Percentiles rank a stretch among this genome's conserved stretches.
Evolutionary conservation across 2,329 filamentous ascomycete genomes (phyloP).

Genomic region (Cercospora beticola): DNA sequence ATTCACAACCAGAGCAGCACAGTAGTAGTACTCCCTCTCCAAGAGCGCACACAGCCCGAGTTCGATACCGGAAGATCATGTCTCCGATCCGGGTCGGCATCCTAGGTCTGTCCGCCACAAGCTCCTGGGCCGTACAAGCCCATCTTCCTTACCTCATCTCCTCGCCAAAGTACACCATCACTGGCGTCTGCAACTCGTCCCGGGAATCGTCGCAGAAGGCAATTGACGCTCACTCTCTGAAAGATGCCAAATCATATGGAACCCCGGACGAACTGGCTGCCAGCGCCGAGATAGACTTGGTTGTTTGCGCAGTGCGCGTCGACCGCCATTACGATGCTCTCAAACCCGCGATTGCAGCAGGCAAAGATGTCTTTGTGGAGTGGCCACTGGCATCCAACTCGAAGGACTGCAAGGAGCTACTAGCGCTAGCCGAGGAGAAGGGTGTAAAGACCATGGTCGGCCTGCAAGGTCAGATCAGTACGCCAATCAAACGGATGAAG

Average conservation of each 20-base stretch:
- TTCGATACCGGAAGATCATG: background rate
- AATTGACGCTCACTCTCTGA: background rate
- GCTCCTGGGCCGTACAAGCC: background rate
- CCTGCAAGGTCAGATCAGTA: background rate
- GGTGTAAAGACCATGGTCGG: background rate
- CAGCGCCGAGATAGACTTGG: slow-evolving; percentile 50
- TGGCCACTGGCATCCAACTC: slow-evolving; percentile 38
- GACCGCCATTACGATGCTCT: slow-evolving; percentile 46
- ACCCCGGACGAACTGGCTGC: slow-evolving; percentile 45
- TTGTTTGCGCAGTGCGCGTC: slow-evolving; percentile 49
- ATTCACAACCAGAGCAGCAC: background rate
- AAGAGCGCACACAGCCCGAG: background rate
- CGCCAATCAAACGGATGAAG: background rate
- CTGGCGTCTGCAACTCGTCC: background rate
- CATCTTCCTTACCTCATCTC: background rate
- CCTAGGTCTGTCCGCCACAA: background rate
- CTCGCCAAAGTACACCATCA: background rate
- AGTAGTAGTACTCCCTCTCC: background rate
- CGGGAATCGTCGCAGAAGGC: background rate
- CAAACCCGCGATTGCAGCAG: slow-evolving; percentile 40
- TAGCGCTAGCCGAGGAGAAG: background rate
- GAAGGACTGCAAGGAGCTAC: background rate
- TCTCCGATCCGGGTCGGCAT: background rate
- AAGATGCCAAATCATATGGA: slow-evolving; percentile 46
- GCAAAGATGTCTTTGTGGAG: slow-evolving; percentile 49